These are phyloP conservation scores for Nakaseomyces kungkrabaensis DNA, from an alignment of 1,139 yeast genomes.

Conservation along the genomic window DNA sequence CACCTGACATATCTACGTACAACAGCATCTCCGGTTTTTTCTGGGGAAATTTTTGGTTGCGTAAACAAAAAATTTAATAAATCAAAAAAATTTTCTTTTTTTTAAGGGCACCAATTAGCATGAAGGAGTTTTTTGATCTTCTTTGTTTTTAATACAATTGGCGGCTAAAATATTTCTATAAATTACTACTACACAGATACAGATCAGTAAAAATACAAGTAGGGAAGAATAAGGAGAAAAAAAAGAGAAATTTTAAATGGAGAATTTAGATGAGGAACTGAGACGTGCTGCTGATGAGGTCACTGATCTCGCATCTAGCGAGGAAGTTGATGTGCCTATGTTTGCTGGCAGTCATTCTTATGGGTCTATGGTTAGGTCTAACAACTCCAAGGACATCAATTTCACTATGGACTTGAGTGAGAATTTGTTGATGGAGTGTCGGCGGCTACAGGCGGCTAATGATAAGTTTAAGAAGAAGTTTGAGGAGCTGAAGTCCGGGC, in stretches of 20 bases:
- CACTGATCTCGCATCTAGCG: constrained; percentile 6
- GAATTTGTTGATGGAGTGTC: constrained; percentile 65
- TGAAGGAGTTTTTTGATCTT: too few relatives aligned
- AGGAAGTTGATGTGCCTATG: constrained; percentile 24
- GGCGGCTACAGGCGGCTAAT: constrained; percentile 65
- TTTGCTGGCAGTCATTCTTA: constrained; percentile 19
- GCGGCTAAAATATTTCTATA: too few relatives aligned
- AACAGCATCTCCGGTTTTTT: too few relatives aligned
- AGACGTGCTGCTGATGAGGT: background rate
- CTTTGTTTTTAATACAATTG: too few relatives aligned
- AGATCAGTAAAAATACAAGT: too few relatives aligned
- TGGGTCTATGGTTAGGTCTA: constrained; percentile 11
- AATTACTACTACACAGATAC: too few relatives aligned
- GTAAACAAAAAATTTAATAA: too few relatives aligned
- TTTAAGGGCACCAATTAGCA: too few relatives aligned
- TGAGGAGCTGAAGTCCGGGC: constrained; percentile 37
- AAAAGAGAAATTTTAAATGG: constrained; percentile 9
- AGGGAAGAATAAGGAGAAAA: too few relatives aligned
- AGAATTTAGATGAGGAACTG: constrained; percentile 35
- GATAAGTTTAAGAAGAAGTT: constrained; percentile 40
- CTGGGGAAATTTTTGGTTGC: too few relatives aligned
- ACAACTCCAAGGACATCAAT: constrained; percentile 42
- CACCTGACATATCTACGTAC: too few relatives aligned
- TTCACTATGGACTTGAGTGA: constrained; percentile 81
- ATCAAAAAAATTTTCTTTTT: too few relatives aligned